phyloP scores from a whole-genome alignment of 2,329 filamentous ascomycete species.

The Chaetomiaceae sp. region DNA sequence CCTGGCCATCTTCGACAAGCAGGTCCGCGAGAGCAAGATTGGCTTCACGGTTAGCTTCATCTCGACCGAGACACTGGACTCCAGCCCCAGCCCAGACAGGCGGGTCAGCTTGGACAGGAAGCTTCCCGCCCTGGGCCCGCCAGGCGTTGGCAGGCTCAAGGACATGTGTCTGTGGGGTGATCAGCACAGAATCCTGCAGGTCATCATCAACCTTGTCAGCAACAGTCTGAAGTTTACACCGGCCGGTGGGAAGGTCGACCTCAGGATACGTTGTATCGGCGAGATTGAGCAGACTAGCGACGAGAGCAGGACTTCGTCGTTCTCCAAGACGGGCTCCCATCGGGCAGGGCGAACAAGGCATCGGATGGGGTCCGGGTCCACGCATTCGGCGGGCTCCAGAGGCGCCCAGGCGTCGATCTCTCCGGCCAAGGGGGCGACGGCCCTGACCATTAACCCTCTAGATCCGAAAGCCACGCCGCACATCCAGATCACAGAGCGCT shows the following conservation, averaged over 20 bases:
- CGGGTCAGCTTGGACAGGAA: slow-evolving; percentile 30
- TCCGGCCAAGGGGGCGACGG: slow-evolving; percentile 39
- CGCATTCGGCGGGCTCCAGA: slow-evolving; percentile 46
- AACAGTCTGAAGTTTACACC: slow-evolving; percentile 92
- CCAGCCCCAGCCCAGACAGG: slow-evolving; percentile 29
- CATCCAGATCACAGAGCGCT: slow-evolving; percentile 46
- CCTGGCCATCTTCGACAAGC: slow-evolving; percentile 81
- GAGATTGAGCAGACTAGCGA: slow-evolving; percentile 43
- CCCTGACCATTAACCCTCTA: slow-evolving; percentile 57
- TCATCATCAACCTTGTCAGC: slow-evolving; percentile 89
- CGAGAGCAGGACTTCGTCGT: slow-evolving; percentile 47
- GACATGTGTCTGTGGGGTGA: slow-evolving; percentile 93
- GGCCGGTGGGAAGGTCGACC: slow-evolving; percentile 63
- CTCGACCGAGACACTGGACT: slow-evolving; percentile 37
- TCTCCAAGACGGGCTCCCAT: slow-evolving; percentile 41
- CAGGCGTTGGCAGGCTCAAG: slow-evolving; percentile 62
- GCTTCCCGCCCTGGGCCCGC: slow-evolving; percentile 56
- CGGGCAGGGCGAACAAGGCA: slow-evolving; percentile 38
- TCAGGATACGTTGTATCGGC: slow-evolving; percentile 68
- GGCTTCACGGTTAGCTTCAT: slow-evolving; percentile 66
- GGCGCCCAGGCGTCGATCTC: slow-evolving; percentile 25
- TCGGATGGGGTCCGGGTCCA: slow-evolving; percentile 43
- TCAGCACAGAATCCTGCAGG: slow-evolving; percentile 81
- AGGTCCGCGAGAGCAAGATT: slow-evolving; percentile 74
- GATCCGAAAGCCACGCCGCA: slow-evolving; percentile 48